Evolutionary conservation across 192 early-diverging fungal genomes (phyloP), one percentile per base, ranked within the genome.

Genomic region (Lobosporangium transversale): DNA sequence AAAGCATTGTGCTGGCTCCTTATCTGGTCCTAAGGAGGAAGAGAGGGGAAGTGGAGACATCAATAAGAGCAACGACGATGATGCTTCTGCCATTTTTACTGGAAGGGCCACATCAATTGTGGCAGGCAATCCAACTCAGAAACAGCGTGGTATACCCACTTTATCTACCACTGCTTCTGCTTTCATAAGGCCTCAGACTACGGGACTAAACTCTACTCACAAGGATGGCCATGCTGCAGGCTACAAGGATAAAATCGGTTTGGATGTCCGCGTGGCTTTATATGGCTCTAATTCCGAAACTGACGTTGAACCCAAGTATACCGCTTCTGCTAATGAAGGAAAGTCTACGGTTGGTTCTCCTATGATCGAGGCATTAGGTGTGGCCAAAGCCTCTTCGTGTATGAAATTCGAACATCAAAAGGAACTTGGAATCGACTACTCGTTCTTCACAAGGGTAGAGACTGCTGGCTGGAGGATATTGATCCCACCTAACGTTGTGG

Each of bases 391-490:
- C 1, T 70, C 68, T 0, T 70, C 68, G 8, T 70, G 43, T 51
- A 54, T 55, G 3, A 4, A 23, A 2, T 10, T 70, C 4, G 60
- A 62, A 4, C 59, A 70, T 20, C 68, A 70, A 37, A 62, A 62
- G 53, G 68, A 70, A 11, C 33, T 62, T 8, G 68, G 68, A 2
- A 55, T 70, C 15, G 68, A 70, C 20, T 70, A 62, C 26, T 70
- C 68, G 18, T 33, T 62, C 1, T 70, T 70, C 31, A 70, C 68
- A 1, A 27, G 68, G 11, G 68, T 70, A 0, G 68, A 70, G 44
- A 70, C 68, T 10, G 68, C 68, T n/a, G 53, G 53, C 20, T 70
- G 68, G 68, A 61, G 68, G 20, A 70, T 70, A 40, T 17, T 70
- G 36, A 70, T 70, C 23, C 68, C 68, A 9, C 68, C 68, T 12